Conservation (phyloP, 345 rosid species). For the Mallotus nudiflorus region DNA sequence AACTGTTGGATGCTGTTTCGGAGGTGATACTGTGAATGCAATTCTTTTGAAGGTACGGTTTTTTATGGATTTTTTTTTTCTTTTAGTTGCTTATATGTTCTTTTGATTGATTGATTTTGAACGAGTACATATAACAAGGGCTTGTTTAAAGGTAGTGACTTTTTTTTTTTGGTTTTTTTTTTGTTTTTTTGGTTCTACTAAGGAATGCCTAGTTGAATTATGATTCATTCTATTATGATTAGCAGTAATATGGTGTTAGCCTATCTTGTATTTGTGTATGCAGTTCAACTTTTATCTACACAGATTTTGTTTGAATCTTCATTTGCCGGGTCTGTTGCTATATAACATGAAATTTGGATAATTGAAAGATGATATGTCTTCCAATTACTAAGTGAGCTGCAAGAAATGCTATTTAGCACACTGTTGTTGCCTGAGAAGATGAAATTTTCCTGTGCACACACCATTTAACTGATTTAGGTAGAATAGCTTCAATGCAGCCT, state of each 20-base stretch:
- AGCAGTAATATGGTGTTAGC: no score
- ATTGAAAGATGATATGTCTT: no score
- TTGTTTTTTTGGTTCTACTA: no score
- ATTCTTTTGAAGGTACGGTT: conserved; percentile 59
- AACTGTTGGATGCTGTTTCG: conserved; percentile 48
- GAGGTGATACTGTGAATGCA: conserved; percentile 46
- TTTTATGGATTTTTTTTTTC: background rate
- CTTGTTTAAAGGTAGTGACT: background rate
- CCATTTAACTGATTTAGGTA: background rate
- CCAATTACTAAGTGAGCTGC: no score
- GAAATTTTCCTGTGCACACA: no score
- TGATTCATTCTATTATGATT: background rate
- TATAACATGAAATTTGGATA: no score
- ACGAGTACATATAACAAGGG: background rate
- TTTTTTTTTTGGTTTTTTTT: no score
- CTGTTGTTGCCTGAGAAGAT: no score
- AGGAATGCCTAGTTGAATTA: background rate
- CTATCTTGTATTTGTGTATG: background rate
- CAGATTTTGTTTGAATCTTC: background rate
- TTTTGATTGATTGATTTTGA: background rate
- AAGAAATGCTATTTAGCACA: no score
- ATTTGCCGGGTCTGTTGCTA: no score
- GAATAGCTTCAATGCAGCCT: background rate
- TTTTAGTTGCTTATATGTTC: background rate
- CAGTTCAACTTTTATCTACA: background rate